Conservation (phyloP, 73 alveolate genomes). For the Paramecium sonneborni region DNA sequence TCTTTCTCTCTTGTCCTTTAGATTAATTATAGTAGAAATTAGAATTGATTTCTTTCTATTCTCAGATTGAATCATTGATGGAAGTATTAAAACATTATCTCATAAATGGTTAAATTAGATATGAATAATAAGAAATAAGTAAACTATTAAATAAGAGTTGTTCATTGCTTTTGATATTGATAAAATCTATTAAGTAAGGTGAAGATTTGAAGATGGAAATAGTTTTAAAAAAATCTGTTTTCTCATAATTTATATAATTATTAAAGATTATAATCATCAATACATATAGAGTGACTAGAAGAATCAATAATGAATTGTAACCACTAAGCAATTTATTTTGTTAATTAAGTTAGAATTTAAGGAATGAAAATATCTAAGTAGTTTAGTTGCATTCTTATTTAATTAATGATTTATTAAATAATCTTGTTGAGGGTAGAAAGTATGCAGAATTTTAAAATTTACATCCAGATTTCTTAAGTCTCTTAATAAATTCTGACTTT, state of each 20-base stretch:
- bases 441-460: background rate
- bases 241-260: background rate
- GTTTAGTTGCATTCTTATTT: background rate
- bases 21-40: background rate
- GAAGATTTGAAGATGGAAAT: background rate
- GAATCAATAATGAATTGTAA: background rate
- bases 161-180: background rate
- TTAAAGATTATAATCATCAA: background rate
- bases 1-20: background rate
- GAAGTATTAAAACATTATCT: background rate
- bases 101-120: background rate
- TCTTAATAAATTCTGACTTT: background rate
- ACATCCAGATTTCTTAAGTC: background rate
- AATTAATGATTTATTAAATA: background rate
- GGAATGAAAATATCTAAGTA: background rate
- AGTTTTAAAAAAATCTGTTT: background rate
- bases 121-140: background rate
- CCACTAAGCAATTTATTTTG: background rate
- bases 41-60: background rate
- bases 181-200: background rate
- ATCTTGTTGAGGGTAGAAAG: background rate
- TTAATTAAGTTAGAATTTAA: background rate
- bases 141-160: background rate
- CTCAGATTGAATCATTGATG: background rate
- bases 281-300: background rate